Evolutionary conservation across 139 green algal species (phyloP).

Genomic region (Ulvella scutata): DNA sequence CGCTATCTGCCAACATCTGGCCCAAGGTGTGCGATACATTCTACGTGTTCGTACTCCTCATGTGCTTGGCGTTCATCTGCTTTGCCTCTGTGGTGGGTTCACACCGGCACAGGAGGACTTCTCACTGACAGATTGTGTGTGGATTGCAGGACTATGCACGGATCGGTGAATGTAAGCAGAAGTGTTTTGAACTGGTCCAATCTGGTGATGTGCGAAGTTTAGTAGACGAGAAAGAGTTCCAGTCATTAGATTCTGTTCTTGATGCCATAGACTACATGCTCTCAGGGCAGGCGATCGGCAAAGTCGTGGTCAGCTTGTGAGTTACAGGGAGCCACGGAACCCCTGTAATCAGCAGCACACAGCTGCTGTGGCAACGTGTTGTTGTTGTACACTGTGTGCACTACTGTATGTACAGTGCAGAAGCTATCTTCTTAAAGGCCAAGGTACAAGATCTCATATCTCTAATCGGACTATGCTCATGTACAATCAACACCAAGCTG

Average conservation of each 20-base stretch:
- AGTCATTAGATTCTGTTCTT: slow-evolving; percentile 8
- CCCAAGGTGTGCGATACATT: slow-evolving; percentile 18
- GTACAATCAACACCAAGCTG: too few species aligned
- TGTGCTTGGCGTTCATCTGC: background rate
- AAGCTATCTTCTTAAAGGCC: too few species aligned
- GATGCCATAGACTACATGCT: slow-evolving; percentile 23
- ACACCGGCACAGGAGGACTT: too few species aligned
- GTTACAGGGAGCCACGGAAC: background rate
- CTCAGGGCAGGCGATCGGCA: slow-evolving; percentile 10
- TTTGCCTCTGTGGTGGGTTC: too few species aligned
- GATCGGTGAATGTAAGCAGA: too few species aligned
- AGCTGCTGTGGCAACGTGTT: too few species aligned
- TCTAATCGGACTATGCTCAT: too few species aligned
- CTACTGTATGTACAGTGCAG: background rate
- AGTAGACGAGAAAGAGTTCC: slow-evolving; percentile 13
- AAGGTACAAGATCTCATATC: too few species aligned
- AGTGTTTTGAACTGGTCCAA: slow-evolving; percentile 10
- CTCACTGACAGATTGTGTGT: too few species aligned
- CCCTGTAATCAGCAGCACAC: too few species aligned
- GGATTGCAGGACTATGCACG: too few species aligned
- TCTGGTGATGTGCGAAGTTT: slow-evolving; percentile 9
- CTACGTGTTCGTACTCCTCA: too few species aligned
- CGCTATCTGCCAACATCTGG: slow-evolving; percentile 37
- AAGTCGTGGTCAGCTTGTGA: slow-evolving; percentile 21
- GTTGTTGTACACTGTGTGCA: background rate